Conservation (phyloP, 202 grass and related monocot species). For the Panicum hallii region DNA sequence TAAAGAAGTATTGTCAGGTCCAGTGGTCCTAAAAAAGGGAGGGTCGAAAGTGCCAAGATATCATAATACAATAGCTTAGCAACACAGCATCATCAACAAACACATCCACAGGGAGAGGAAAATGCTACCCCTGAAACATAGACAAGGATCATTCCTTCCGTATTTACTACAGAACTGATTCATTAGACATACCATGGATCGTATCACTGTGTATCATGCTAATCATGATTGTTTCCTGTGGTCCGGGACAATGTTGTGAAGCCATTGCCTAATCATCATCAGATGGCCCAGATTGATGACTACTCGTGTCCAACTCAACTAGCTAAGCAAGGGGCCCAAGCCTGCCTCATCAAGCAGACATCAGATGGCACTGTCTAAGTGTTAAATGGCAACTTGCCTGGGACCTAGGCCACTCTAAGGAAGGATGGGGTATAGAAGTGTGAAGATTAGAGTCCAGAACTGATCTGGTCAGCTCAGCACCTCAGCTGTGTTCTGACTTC, state of each 20-base stretch:
- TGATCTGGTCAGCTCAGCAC: too few relatives aligned
- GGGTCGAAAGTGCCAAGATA: not conserved
- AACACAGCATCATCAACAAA: not conserved
- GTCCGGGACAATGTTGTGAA: not conserved
- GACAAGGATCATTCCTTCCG: not conserved
- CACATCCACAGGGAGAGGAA: not conserved
- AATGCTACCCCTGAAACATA: not conserved
- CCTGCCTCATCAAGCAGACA: not conserved
- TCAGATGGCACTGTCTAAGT: not conserved
- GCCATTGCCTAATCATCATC: not conserved
- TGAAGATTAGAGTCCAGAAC: too few relatives aligned
- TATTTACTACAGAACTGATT: not conserved
- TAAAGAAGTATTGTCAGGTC: too few relatives aligned
- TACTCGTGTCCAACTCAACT: not conserved
- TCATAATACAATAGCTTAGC: not conserved
- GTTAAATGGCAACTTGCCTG: too few relatives aligned
- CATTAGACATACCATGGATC: not conserved
- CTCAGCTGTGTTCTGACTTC: too few relatives aligned
- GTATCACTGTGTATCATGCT: not conserved
- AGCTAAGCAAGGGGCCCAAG: not conserved
- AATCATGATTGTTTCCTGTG: constrained; percentile 4
- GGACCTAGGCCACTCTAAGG: too few relatives aligned
- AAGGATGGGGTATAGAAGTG: not conserved
- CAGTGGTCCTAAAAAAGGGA: too few relatives aligned
- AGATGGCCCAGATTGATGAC: not conserved